Evolutionary conservation across 179 eudicot species (phyloP).

Genomic region (Beta corolliflora): DNA sequence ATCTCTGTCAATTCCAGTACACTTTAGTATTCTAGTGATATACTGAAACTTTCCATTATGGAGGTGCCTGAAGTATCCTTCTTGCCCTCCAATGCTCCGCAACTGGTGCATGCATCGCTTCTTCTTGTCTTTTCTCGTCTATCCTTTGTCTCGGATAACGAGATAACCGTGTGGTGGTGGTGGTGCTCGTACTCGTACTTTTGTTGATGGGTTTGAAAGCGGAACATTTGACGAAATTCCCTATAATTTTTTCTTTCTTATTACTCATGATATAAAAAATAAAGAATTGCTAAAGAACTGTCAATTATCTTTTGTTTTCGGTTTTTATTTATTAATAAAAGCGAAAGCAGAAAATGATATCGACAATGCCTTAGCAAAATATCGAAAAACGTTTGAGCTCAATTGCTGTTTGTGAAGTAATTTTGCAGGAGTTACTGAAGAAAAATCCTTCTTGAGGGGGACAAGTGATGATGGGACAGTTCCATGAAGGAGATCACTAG

Average conservation of each 20-base stretch:
- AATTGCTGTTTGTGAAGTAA: constrained; percentile 61
- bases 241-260: no score
- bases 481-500: constrained; percentile 46
- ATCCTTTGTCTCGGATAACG: constrained; percentile 42
- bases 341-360: not conserved
- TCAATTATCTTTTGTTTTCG: not conserved
- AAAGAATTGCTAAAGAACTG: not conserved
- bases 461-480: constrained; percentile 54
- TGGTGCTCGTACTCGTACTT: constrained; percentile 4
- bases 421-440: constrained; percentile 41
- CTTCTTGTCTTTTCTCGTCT: constrained; percentile 27
- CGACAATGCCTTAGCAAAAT: not conserved
- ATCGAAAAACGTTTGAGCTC: not conserved
- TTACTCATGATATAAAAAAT: not conserved
- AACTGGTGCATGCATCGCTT: constrained; percentile 33
- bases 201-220: constrained; percentile 12
- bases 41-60: constrained; percentile 45
- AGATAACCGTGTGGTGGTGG: constrained; percentile 45
- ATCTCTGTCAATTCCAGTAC: constrained; percentile 49
- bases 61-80: constrained; percentile 7
- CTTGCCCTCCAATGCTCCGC: constrained; percentile 16
- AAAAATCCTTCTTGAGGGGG: constrained; percentile 55
- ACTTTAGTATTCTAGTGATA: constrained; percentile 55
- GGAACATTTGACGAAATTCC: constrained; percentile 30
- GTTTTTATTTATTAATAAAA: not conserved